Evolutionary conservation across 1,284 basidiomycete species (phyloP), one percentile per base, ranked within the genome.

Genomic region (Blastosporella zonata): DNA sequence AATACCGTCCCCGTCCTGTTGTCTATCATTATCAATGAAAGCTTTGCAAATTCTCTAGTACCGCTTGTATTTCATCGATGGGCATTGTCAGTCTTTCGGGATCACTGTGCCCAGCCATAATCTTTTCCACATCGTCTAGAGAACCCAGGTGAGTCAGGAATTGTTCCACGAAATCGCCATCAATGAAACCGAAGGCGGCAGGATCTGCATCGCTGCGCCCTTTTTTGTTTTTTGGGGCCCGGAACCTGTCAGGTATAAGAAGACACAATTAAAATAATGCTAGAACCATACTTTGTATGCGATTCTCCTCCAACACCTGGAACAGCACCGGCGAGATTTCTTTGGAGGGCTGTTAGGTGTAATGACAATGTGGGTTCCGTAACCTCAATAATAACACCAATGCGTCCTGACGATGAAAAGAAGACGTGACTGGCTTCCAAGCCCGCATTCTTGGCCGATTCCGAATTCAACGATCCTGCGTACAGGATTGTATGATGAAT

Each of bases 81-180:
- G 73, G 59, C 50, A 76, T 58, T 13, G 68, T 71, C 22, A 88
- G 62, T 38, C 64, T 66, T 61, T 87, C 84, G 2, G 78, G 75
- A 41, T 77, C 73, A 45, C 68, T 78, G 15, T 70, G 67, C 15
- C 86, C 86, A 23, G 69, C 58, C 58, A 83, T 66, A 7, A 86
- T 73, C 51, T 72, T 67, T 29, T 65, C 59, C 8, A 67, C 61
- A 27, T 65, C 62, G 27, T 64, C 58, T 2, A 71, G 69, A 5
- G 61, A 60, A 46, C 59, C 63, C 27, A 66, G 39, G 18, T 74
- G 61, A 10, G 67, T 60, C 21, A 91, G 70, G 67, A 87, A 84
- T 23, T 73, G 69, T 64, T 93, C 89, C 22, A 95, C 66, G 58
- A 93, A 91, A 61, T 93, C 89, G 2, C 93, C 94, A 58, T 97